Base-by-base conservation (phyloP, 2,329 filamentous ascomycete species). In the Sporothrix sp. region DNA sequence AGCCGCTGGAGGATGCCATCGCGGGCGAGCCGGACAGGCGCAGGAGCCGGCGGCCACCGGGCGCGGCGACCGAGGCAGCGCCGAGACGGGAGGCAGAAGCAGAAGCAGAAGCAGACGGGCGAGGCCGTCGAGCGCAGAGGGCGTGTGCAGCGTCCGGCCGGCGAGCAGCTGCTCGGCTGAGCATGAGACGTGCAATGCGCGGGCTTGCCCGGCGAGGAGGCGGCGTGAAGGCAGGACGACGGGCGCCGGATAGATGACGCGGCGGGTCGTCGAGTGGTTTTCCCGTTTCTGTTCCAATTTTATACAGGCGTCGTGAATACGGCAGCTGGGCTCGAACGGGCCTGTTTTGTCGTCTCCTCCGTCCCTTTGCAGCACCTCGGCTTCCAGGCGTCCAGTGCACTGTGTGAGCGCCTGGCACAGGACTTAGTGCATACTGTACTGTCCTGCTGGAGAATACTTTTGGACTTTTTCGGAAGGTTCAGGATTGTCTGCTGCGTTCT, bases 131-230 rank as follows among this genome's bases (percentile, higher is more conserved):
- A n/a, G n/a, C n/a, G n/a, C n/a, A n/a, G n/a, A n/a, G n/a, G n/a
- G n/a, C n/a, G n/a, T n/a, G n/a, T n/a, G n/a, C 28, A 20, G 50
- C 18, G 30, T 23, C 21, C 7, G 47, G 32, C 37, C 47, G 51
- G 32, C 50, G 38, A 27, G 38, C 14, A 25, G 36, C 50, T 33
- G 50, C 25, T 40, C 50, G 47, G 27, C 23, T 37, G 44, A 50
- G 50, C 50, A 54, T 54, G 21, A n/a, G 44, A 47, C 42, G 27
- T 13, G 16, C 11, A n/a, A n/a, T n/a, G n/a, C n/a, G n/a, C n/a
- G n/a, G n/a, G n/a, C n/a, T n/a, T n/a, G 16, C 10, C n/a, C 25
- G 38, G 38, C 20, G 36, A 33, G 32, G 32, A 13, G 10, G 32
- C 7, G 13, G 14, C 42, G 28, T 18, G 42, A 13, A 7, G 28